phyloP scores from a whole-genome alignment of 257 asterid genomes.

The Scutellaria baicalensis region DNA sequence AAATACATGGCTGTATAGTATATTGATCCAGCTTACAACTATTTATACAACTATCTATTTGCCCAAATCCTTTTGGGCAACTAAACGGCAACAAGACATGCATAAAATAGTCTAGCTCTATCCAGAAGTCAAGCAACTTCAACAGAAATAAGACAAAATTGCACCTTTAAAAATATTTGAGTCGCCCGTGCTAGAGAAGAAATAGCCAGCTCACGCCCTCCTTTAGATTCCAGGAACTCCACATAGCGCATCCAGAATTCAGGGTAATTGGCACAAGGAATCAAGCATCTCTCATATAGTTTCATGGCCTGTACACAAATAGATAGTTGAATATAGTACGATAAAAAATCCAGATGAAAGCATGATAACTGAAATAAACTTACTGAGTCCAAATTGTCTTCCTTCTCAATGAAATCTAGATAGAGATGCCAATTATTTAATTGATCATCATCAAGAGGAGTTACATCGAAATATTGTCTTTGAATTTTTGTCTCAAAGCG shows the following conservation, averaged over 20 bases:
- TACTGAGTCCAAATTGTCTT: constrained; percentile 73
- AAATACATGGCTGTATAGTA: not conserved
- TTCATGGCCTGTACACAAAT: constrained; percentile 51
- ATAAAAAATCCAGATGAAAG: not conserved
- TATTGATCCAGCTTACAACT: not conserved
- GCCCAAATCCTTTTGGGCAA: not conserved
- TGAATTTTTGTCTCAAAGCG: constrained; percentile 53
- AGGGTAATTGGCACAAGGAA: constrained; percentile 81
- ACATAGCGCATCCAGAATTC: constrained; percentile 94
- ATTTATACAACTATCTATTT: not conserved
- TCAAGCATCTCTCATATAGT: constrained; percentile 89
- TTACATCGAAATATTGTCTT: constrained; percentile 53
- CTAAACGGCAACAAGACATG: not conserved
- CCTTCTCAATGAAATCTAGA: constrained; percentile 75
- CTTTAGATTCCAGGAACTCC: constrained; percentile 67
- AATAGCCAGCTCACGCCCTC: constrained; percentile 73
- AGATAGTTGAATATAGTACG: not conserved
- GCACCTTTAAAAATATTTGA: constrained; percentile 65
- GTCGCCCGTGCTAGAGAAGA: constrained; percentile 78
- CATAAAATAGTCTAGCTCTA: not conserved
- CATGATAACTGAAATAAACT: constrained; percentile 3
- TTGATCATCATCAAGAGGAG: constrained; percentile 65
- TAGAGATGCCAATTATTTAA: constrained; percentile 77
- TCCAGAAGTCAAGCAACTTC: not conserved
- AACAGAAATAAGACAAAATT: not conserved